phyloP scores from a whole-genome alignment of 1,139 yeast genomes.

The Dujonia santamariae region DNA sequence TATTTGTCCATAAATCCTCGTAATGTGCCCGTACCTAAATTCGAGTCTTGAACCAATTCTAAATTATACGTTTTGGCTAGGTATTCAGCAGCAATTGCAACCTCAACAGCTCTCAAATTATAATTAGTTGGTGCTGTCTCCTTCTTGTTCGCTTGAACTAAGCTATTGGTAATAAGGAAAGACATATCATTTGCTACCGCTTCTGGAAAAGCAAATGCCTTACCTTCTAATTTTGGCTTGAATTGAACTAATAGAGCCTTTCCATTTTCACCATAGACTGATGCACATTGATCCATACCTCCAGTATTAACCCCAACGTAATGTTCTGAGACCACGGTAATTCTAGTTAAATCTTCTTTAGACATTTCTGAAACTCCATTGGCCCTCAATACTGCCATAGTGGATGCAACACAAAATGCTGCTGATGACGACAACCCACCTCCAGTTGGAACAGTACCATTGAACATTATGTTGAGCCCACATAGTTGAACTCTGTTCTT shows the following conservation, averaged over 20 bases:
- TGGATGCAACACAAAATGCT: slow-evolving; percentile 67
- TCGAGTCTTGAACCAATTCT: slow-evolving; percentile 48
- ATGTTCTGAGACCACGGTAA: slow-evolving; percentile 69
- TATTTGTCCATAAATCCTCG: slow-evolving; percentile 62
- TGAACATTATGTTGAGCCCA: slow-evolving; percentile 54
- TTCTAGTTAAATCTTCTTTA: slow-evolving; percentile 53
- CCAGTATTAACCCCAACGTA: slow-evolving; percentile 75
- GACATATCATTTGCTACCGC: slow-evolving; percentile 42
- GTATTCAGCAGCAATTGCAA: slow-evolving; percentile 59
- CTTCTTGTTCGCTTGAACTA: slow-evolving; percentile 61
- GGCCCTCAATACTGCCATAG: slow-evolving; percentile 56
- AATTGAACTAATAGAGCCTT: slow-evolving; percentile 63
- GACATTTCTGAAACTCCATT: slow-evolving; percentile 45
- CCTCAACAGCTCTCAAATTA: slow-evolving; percentile 70
- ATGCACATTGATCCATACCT: slow-evolving; percentile 78
- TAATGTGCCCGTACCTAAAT: slow-evolving; percentile 58
- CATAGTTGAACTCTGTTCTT: slow-evolving; percentile 16
- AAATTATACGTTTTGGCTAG: slow-evolving; percentile 49
- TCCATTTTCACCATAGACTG: slow-evolving; percentile 60
- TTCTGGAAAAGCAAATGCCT: slow-evolving; percentile 55
- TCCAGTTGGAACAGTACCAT: slow-evolving; percentile 72
- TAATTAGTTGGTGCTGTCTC: slow-evolving; percentile 71
- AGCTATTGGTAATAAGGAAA: slow-evolving; percentile 62
- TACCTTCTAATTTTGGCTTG: slow-evolving; percentile 55
- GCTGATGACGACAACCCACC: slow-evolving; percentile 74